Evolutionary conservation across 495 filamentous ascomycete species (phyloP).

Genomic region (Hypoxylon cercidicola): DNA sequence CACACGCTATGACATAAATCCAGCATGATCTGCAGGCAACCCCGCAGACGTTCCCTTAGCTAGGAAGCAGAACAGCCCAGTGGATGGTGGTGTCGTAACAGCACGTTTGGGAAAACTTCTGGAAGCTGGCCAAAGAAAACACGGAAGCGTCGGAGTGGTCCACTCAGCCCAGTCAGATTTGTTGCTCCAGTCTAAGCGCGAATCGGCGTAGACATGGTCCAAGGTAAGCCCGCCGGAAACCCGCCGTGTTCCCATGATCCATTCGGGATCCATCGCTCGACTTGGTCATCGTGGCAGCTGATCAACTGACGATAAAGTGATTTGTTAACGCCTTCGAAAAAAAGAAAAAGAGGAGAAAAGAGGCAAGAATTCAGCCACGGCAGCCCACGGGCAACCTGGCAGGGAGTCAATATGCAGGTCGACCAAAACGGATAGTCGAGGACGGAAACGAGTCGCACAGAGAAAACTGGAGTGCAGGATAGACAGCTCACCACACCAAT

Average conservation of each 20-base stretch:
- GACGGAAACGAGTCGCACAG: slow-evolving; percentile 39
- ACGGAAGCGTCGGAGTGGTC: slow-evolving; percentile 32
- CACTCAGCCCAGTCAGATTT: slow-evolving; percentile 26
- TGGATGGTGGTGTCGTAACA: slow-evolving; percentile 30
- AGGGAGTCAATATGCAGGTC: slow-evolving; percentile 41
- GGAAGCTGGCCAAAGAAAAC: slow-evolving; percentile 28
- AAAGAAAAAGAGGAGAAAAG: slow-evolving; percentile 25
- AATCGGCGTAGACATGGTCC: slow-evolving; percentile 13
- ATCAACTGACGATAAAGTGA: slow-evolving; percentile 39
- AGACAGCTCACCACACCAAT: slow-evolving; percentile 45
- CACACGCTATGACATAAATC: slow-evolving; percentile 29
- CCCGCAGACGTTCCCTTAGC: slow-evolving; percentile 20
- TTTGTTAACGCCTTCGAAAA: slow-evolving; percentile 23
- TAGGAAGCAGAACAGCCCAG: slow-evolving; percentile 25
- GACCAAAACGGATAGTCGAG: slow-evolving; percentile 42
- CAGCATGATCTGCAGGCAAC: slow-evolving; percentile 23
- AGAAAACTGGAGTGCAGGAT: slow-evolving; percentile 43
- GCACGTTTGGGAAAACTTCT: slow-evolving; percentile 42
- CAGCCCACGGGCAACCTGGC: slow-evolving; percentile 30
- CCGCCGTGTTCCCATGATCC: slow-evolving; percentile 34
- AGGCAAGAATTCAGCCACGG: slow-evolving; percentile 38
- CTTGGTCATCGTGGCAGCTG: slow-evolving; percentile 38
- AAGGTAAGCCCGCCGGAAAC: slow-evolving; percentile 24
- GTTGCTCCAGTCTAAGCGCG: slow-evolving; percentile 3
- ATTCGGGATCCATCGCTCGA: slow-evolving; percentile 32